Conservation (phyloP, 768 basidiomycete genomes). For the Ephemerocybe angulata region DNA sequence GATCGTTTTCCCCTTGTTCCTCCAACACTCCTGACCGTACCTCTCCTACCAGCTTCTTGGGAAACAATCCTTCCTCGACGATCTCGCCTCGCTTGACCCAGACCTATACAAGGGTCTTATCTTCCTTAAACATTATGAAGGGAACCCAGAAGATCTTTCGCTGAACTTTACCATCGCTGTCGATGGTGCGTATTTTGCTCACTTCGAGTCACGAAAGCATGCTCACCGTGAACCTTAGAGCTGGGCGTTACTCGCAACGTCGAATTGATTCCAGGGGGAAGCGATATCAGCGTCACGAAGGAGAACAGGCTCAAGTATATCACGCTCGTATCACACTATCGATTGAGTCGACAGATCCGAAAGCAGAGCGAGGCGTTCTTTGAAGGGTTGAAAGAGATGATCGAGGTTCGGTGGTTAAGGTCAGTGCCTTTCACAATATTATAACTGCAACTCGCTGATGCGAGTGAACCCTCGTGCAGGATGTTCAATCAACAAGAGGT, state of each 20-base stretch:
- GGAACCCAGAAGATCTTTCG: conserved; percentile 82
- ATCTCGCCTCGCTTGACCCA: conserved; percentile 85
- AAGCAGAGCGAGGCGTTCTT: conserved; percentile 84
- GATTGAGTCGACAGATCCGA: conserved; percentile 85
- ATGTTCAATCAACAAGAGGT: conserved; percentile 99
- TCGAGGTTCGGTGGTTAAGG: conserved; percentile 87
- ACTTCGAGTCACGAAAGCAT: conserved; percentile 1
- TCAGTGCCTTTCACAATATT: no score
- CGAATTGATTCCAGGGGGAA: conserved; percentile 79
- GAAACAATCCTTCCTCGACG: conserved; percentile 88
- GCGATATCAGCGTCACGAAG: conserved; percentile 77
- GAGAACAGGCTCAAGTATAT: conserved; percentile 92
- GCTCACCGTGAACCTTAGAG: conserved; percentile 41
- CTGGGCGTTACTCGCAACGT: conserved; percentile 74
- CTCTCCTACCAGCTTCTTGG: conserved; percentile 97
- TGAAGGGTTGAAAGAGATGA: conserved; percentile 87
- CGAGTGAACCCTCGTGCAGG: no score
- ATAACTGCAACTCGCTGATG: no score
- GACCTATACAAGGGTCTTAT: conserved; percentile 91
- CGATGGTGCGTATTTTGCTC: conserved; percentile 55
- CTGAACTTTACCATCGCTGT: conserved; percentile 85
- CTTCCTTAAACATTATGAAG: conserved; percentile 88
- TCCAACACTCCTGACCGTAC: not conserved
- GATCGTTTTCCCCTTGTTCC: not conserved
- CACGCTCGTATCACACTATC: conserved; percentile 83